These are phyloP conservation scores for Talaromyces sp. DNA, from an alignment of 2,329 filamentous ascomycete species.

Conservation along the genomic window DNA sequence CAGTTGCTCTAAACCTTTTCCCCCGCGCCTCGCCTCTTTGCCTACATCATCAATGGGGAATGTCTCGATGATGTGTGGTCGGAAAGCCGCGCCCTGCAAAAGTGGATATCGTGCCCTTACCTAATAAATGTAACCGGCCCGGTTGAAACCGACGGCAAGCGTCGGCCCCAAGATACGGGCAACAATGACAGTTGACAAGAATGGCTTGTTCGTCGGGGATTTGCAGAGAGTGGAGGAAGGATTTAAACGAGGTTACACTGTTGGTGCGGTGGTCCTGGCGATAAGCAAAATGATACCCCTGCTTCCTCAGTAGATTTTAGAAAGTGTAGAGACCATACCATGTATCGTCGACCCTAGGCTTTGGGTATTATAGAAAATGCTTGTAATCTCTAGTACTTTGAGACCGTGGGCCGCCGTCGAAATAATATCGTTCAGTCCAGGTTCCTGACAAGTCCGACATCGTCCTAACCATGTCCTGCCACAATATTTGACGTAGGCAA, in stretches of 20 bases:
- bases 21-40: not conserved
- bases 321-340: not conserved
- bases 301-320: not conserved
- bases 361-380: not conserved
- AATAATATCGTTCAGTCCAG: not conserved
- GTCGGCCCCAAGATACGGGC: not conserved
- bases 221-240: not conserved
- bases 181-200: not conserved
- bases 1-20: not conserved
- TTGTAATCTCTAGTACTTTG: not conserved
- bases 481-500: not conserved
- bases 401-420: not conserved
- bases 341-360: not conserved
- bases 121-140: not conserved
- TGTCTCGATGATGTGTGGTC: not conserved
- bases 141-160: not conserved
- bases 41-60: not conserved
- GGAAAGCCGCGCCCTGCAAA: not conserved
- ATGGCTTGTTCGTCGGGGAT: not conserved
- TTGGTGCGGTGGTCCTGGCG: not conserved
- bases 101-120: not conserved
- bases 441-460: not conserved
- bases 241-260: not conserved
- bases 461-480: not conserved
- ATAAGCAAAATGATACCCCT: not conserved